These are phyloP conservation scores for Striga asiatica DNA, from an alignment of 257 asterid genomes.

Conservation along the genomic window DNA sequence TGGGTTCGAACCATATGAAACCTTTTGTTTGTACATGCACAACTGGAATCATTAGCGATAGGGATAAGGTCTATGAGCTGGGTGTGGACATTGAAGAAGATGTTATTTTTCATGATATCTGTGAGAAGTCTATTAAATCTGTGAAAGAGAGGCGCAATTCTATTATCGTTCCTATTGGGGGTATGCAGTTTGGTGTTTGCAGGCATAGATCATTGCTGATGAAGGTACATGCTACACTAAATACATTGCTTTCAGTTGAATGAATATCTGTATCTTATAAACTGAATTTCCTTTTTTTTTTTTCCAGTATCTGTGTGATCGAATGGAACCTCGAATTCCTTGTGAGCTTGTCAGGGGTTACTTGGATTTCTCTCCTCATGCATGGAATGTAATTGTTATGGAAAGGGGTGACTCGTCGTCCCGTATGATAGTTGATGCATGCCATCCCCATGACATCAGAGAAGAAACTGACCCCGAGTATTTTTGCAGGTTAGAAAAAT, in stretches of 20 bases:
- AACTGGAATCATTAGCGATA: slow-evolving; percentile 36
- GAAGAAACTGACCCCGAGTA: slow-evolving; percentile 81
- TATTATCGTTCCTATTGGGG: slow-evolving; percentile 76
- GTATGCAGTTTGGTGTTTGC: slow-evolving; percentile 84
- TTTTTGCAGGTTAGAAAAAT: slow-evolving; percentile 72
- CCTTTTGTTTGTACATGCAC: slow-evolving; percentile 91
- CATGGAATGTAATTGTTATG: slow-evolving; percentile 81
- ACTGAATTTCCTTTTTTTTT: slow-evolving; percentile 18
- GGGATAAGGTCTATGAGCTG: slow-evolving; percentile 22
- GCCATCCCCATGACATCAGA: slow-evolving; percentile 87
- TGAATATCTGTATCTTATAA: too few relatives aligned
- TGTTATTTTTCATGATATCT: slow-evolving; percentile 42
- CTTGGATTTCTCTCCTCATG: slow-evolving; percentile 90
- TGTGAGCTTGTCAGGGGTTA: slow-evolving; percentile 97
- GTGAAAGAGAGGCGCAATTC: slow-evolving; percentile 56
- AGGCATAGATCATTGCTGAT: slow-evolving; percentile 91
- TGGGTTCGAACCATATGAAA: slow-evolving; percentile 53
- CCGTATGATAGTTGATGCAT: slow-evolving; percentile 93
- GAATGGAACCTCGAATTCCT: slow-evolving; percentile 74
- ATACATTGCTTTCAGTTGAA: too few relatives aligned
- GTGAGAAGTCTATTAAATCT: slow-evolving; percentile 61
- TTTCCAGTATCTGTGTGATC: slow-evolving; percentile 79
- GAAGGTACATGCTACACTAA: too few relatives aligned
- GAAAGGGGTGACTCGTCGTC: slow-evolving; percentile 48
- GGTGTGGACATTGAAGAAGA: slow-evolving; percentile 33